These are phyloP conservation scores for Xylariaceae sp. DNA, from an alignment of 2,329 filamentous ascomycete genomes.

Conservation along the genomic window DNA sequence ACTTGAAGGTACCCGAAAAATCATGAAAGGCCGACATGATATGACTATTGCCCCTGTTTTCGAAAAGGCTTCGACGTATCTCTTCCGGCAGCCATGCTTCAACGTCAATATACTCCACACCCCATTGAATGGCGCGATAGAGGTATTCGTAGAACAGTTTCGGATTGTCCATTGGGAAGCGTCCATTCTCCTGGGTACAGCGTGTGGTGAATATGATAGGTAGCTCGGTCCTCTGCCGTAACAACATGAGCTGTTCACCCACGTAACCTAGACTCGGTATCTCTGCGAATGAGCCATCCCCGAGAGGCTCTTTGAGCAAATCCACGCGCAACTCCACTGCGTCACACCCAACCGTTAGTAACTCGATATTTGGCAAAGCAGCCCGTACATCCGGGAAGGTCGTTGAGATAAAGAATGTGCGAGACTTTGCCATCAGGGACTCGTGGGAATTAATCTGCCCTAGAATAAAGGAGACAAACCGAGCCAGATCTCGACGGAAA, in stretches of 20 bases:
- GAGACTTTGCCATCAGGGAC: conserved; percentile 68
- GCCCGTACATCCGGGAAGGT: conserved; percentile 83
- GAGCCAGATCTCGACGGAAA: conserved; percentile 68
- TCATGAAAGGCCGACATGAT: conserved; percentile 93
- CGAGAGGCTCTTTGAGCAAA: conserved; percentile 65
- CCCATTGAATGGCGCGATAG: conserved; percentile 81
- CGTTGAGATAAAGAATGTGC: conserved; percentile 81
- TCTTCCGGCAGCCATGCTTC: conserved; percentile 80
- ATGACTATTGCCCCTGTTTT: conserved; percentile 68
- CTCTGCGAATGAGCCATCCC: conserved; percentile 55
- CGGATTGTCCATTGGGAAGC: conserved; percentile 78
- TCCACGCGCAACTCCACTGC: conserved; percentile 82
- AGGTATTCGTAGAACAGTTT: conserved; percentile 71
- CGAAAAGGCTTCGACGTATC: conserved; percentile 62
- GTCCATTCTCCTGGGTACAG: conserved; percentile 75
- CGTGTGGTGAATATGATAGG: conserved; percentile 88
- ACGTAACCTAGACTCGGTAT: conserved; percentile 79
- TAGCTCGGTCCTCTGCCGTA: conserved; percentile 77
- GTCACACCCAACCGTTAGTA: conserved; percentile 79
- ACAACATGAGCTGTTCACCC: conserved; percentile 76
- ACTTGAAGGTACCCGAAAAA: conserved; percentile 78
- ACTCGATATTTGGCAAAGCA: conserved; percentile 78
- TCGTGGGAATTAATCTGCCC: conserved; percentile 76
- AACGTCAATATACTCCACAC: conserved; percentile 84
- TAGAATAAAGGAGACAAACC: conserved; percentile 73